Evolutionary conservation across 768 basidiomycete genomes (phyloP), one percentile per base, ranked within the genome.

Genomic region (Hygrophorus russula): DNA sequence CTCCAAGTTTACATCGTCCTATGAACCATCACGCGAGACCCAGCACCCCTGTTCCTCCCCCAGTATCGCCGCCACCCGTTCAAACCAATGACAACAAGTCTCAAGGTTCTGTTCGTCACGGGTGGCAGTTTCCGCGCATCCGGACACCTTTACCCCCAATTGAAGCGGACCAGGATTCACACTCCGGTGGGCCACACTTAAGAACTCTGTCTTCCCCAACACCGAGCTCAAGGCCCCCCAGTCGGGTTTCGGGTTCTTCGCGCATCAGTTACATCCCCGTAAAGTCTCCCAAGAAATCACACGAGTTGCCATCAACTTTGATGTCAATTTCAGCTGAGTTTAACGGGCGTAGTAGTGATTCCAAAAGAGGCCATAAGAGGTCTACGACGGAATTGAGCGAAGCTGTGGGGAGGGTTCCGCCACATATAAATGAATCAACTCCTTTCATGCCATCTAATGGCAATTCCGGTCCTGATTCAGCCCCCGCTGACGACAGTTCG

Each of bases 261-360:
- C 8, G 24, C 4, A 55, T 58, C 6, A 73, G 71, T 42, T 61
- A 65, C 24, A 72, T 76, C 42, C 73, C 74, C 11, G 60, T 71
- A 7, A 24, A 24, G 24, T 24, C 24, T 24, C 24, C 24, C 24
- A 24, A 24, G 7, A 24, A 24, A 24, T 7, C 24, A 24, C 24
- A 24, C 24, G 24, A 24, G 24, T 7, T 7, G 4, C 24, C 24
- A 7, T 24, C 24, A 7, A 24, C 7, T 24, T 7, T 24, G 24
- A 24, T 24, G 24, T 3, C 24, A 3, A 24, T 24, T 3, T 24
- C 24, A 7, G 24, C 4, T 24, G 24, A 24, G n/a, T n/a, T n/a
- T n/a, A n/a, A n/a, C n/a, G n/a, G n/a, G 24, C 24, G 24, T 24
- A 24, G 24, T 24, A 7, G 24, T 24, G 24, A 24, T 24, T 24